phyloP scores from a whole-genome alignment of 2,329 filamentous ascomycete genomes.

The Fusarium goolgardi region DNA sequence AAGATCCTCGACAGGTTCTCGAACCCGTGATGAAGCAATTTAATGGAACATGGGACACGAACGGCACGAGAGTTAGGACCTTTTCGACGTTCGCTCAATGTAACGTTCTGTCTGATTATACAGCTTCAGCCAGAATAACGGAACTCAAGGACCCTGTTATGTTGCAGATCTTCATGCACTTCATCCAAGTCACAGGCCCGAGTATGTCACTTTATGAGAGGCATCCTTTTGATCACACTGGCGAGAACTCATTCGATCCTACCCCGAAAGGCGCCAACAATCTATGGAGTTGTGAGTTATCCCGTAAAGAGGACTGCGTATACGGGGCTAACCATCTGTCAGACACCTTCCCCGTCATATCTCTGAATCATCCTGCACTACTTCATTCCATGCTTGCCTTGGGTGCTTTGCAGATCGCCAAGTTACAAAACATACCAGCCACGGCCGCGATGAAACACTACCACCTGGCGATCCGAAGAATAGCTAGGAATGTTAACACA shows the following conservation, averaged over 20 bases:
- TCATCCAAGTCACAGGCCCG: conserved; percentile 88
- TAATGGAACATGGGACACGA: conserved; percentile 42
- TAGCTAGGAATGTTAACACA: conserved; percentile 80
- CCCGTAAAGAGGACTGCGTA: not conserved
- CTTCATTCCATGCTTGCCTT: conserved; percentile 92
- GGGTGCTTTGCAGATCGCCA: conserved; percentile 87
- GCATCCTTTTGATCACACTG: conserved; percentile 77
- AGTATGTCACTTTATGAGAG: conserved; percentile 90
- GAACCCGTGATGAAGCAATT: conserved; percentile 54
- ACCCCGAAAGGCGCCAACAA: conserved; percentile 73
- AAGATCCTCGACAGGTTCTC: conserved; percentile 54
- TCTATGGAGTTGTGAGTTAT: conserved; percentile 69
- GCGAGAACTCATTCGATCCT: conserved; percentile 65
- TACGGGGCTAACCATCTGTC: conserved; percentile 37
- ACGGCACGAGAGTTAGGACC: conserved; percentile 59
- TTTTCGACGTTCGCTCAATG: conserved; percentile 62
- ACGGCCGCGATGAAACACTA: conserved; percentile 93
- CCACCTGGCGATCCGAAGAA: conserved; percentile 81
- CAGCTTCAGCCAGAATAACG: conserved; percentile 71
- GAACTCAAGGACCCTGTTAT: conserved; percentile 85
- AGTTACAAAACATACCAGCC: conserved; percentile 77
- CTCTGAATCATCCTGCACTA: conserved; percentile 85
- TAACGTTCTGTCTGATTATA: conserved; percentile 71
- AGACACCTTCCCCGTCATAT: conserved; percentile 85
- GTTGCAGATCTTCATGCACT: conserved; percentile 88